These are phyloP conservation scores for Plectranthus barbatus DNA, from an alignment of 257 asterid species.

Conservation along the genomic window DNA sequence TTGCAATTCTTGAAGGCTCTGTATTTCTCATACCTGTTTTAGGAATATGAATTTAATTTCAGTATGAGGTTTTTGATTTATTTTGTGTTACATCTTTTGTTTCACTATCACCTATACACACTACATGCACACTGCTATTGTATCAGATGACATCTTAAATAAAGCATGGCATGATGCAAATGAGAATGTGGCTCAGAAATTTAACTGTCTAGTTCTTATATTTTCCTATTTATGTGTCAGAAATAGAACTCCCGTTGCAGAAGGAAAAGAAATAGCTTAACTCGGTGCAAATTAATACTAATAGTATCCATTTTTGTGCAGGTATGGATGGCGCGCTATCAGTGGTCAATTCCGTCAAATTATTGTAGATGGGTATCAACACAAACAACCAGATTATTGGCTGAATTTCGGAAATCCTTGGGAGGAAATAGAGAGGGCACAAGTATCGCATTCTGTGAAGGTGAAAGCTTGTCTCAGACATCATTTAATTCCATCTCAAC, in stretches of 20 bases:
- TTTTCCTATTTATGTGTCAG: background rate
- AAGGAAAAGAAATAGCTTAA: background rate
- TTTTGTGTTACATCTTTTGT: no score
- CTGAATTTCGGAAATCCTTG: constrained; percentile 50
- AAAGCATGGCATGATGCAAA: no score
- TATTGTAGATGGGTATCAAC: constrained; percentile 47
- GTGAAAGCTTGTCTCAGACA: constrained; percentile 18
- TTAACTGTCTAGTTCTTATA: background rate
- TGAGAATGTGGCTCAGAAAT: no score
- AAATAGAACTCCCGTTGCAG: background rate
- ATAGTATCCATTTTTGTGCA: constrained; percentile 14
- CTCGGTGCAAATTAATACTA: constrained; percentile 2
- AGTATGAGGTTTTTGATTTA: no score
- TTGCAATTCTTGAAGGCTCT: no score
- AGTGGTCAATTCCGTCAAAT: constrained; percentile 45
- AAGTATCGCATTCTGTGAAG: constrained; percentile 46
- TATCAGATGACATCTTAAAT: no score
- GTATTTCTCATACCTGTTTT: no score
- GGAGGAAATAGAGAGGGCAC: constrained; percentile 53
- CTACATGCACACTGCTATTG: no score
- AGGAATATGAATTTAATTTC: no score
- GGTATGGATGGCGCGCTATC: constrained; percentile 51
- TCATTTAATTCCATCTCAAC: background rate
- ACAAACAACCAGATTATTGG: constrained; percentile 50
- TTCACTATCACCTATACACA: no score